These are phyloP conservation scores for Hyaloscypha hepaticicola DNA, from an alignment of 495 filamentous ascomycete genomes.

Conservation along the genomic window DNA sequence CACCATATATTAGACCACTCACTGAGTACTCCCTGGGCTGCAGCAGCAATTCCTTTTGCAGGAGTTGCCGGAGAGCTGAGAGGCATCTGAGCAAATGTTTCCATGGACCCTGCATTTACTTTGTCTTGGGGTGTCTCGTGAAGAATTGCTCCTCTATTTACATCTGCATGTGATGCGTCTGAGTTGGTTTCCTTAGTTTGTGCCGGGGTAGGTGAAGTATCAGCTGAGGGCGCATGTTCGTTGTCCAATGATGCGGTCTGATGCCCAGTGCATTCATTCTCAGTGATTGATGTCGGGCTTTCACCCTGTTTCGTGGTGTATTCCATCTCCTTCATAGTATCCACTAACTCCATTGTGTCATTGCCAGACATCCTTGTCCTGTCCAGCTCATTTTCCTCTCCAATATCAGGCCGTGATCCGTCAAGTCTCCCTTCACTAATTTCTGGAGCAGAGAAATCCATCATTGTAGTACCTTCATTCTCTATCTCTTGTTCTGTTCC, in stretches of 20 bases:
- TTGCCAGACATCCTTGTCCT: neutral
- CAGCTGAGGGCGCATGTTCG: neutral
- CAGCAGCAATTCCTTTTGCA: neutral
- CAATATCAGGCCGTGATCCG: neutral
- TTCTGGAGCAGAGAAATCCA: neutral
- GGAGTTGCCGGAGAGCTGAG: neutral
- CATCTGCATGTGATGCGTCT: neutral
- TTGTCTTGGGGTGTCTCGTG: neutral
- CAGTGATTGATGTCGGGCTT: neutral
- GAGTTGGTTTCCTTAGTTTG: neutral
- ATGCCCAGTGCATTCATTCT: neutral
- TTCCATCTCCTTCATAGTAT: neutral
- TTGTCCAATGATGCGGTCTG: neutral
- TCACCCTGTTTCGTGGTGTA: neutral
- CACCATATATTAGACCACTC: neutral
- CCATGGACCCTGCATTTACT: neutral
- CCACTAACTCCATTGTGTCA: neutral
- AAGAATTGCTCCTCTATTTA: neutral
- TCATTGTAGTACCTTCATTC: neutral
- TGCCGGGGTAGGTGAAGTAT: neutral
- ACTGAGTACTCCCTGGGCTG: neutral
- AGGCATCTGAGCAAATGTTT: neutral
- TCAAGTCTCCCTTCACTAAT: neutral
- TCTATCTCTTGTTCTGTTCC: neutral
- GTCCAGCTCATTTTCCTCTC: neutral